These are phyloP conservation scores for Penicillium sp. DNA, from an alignment of 2,329 filamentous ascomycete species.

Conservation along the genomic window DNA sequence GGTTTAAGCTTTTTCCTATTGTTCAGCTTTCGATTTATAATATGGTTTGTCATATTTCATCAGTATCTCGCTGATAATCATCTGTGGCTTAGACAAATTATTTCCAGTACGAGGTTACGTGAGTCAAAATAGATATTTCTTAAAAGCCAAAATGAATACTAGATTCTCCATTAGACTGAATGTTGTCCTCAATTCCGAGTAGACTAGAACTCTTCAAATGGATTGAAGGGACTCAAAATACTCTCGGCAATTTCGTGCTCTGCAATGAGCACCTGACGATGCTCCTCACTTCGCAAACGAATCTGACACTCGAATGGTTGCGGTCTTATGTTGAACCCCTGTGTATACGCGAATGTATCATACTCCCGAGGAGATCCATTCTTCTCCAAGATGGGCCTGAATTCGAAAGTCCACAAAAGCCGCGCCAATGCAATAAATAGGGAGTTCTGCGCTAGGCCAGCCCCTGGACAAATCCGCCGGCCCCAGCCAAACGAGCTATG, in stretches of 20 bases:
- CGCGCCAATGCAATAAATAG: constrained; percentile 41
- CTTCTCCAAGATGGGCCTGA: constrained; percentile 13
- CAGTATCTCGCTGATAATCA: too few species aligned
- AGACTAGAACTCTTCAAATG: constrained; percentile 8
- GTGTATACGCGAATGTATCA: constrained; percentile 24
- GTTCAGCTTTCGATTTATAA: too few species aligned
- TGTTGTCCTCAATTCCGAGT: background rate
- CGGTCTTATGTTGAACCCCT: constrained; percentile 25
- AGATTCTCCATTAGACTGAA: too few species aligned
- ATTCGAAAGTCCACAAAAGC: constrained; percentile 21
- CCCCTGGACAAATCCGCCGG: constrained; percentile 54
- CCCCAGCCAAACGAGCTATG: constrained; percentile 57
- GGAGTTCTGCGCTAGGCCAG: constrained; percentile 57
- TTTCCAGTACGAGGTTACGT: too few species aligned
- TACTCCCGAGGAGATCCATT: constrained; percentile 22
- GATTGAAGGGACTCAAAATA: constrained; percentile 5
- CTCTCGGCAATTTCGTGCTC: constrained; percentile 2
- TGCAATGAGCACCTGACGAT: constrained; percentile 6
- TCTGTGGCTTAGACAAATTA: too few species aligned
- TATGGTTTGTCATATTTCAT: too few species aligned
- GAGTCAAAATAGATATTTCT: too few species aligned
- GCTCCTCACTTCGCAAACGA: constrained; percentile 11
- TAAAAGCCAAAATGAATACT: too few species aligned
- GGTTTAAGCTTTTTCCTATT: too few species aligned
- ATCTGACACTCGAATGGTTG: constrained; percentile 21